phyloP scores from a whole-genome alignment of 768 basidiomycete genomes.

The Mrakia frigida region DNA sequence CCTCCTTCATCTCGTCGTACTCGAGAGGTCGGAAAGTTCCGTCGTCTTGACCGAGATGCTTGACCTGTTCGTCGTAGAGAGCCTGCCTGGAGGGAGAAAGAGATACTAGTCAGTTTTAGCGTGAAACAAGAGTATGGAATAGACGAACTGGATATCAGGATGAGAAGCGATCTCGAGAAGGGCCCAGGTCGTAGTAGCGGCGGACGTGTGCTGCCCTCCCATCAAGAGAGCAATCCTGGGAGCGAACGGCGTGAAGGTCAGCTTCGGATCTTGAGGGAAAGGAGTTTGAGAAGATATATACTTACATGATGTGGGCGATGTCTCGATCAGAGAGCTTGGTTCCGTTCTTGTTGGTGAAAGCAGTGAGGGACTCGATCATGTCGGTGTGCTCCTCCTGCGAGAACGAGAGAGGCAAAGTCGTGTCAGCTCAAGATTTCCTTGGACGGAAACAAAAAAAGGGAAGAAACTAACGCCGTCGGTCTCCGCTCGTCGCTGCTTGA shows the following conservation, averaged over 20 bases:
- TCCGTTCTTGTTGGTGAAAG: constrained; percentile 79
- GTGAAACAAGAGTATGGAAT: too few species aligned
- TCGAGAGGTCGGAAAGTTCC: constrained; percentile 73
- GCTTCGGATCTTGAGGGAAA: too few species aligned
- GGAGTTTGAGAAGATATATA: neutral
- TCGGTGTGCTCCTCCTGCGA: constrained; percentile 64
- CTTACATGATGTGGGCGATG: constrained; percentile 87
- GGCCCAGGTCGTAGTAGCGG: constrained; percentile 86
- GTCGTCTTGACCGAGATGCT: constrained; percentile 69
- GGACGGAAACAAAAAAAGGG: neutral
- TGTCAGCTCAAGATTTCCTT: neutral
- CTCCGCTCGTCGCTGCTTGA: constrained; percentile 60
- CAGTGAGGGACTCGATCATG: constrained; percentile 82
- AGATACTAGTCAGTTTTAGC: too few species aligned
- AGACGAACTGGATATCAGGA: constrained; percentile 56
- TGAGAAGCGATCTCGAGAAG: constrained; percentile 78
- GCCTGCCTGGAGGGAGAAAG: constrained; percentile 47
- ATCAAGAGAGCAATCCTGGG: constrained; percentile 80
- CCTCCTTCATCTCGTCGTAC: constrained; percentile 71
- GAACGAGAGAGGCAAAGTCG: constrained; percentile 35
- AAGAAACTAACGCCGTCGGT: constrained; percentile 46
- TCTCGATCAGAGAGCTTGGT: constrained; percentile 73
- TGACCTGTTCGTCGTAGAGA: constrained; percentile 83
- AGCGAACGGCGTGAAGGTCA: neutral
- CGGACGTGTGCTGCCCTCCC: constrained; percentile 98